Percentiles rank a stretch among this genome's conserved stretches.
These are phyloP conservation scores for Sporobolomyces pararoseus DNA, from an alignment of 768 basidiomycete species.

Conservation along the genomic window DNA sequence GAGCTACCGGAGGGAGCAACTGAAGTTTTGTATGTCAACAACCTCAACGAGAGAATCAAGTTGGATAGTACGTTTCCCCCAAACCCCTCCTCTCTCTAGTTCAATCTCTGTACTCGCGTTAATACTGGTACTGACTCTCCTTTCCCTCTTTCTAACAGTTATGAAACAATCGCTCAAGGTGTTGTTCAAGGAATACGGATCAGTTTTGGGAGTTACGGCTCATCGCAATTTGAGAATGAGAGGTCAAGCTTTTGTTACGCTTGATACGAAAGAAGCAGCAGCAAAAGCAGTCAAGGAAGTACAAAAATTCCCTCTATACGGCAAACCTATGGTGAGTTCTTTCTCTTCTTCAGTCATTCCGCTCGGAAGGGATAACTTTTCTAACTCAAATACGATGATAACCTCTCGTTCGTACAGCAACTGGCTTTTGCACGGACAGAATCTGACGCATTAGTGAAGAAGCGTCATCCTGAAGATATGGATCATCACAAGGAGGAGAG, in stretches of 20 bases:
- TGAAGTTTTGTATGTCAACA: constrained; percentile 51
- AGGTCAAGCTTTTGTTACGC: constrained; percentile 96
- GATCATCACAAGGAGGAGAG: constrained; percentile 72
- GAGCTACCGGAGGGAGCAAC: constrained; percentile 22
- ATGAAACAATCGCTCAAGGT: constrained; percentile 81
- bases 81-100: not conserved
- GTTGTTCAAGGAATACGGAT: constrained; percentile 88
- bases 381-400: not conserved
- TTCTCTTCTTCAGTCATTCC: not conserved
- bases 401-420: constrained; percentile 62
- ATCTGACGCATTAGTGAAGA: constrained; percentile 85
- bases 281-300: constrained; percentile 88
- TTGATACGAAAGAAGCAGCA: constrained; percentile 74
- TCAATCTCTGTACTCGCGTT: not conserved
- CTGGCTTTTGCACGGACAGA: constrained; percentile 84
- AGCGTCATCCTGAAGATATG: constrained; percentile 61
- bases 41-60: constrained; percentile 53
- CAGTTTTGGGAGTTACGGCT: constrained; percentile 90
- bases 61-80: constrained; percentile 47
- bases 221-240: constrained; percentile 94
- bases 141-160: constrained; percentile 54
- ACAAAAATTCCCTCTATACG: constrained; percentile 86
- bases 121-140: not conserved
- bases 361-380: not conserved
- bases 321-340: constrained; percentile 81